Base-by-base conservation (phyloP, 2,329 filamentous ascomycete genomes). In the Curvularia verruculosa region DNA sequence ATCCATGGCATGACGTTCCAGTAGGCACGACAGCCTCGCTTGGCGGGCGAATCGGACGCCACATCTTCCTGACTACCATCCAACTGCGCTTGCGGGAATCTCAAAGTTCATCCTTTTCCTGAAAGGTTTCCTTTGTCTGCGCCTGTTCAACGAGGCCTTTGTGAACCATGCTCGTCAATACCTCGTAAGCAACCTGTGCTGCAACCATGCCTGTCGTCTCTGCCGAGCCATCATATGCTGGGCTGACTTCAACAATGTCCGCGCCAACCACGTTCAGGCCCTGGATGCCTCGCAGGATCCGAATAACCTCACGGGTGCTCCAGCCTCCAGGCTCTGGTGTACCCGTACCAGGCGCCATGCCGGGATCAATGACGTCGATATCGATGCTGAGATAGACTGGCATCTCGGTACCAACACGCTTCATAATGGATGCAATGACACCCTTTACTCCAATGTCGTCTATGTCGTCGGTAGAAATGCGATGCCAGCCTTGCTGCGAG, bases 271-370 rank as follows among this genome's bases (percentile, higher is more conserved):
- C 79, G 71, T 96, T 96, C 73, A 96, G 75, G 0, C 82, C 85
- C 79, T 96, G 92, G 40, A 96, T 84, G 0, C 91, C 92, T 29
- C 92, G 82, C 72, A 96, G 77, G 56, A 96, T 91, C 12, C 89
- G 82, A 62, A 96, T 94, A 66, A 96, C 81, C 80, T 96, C 93
- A 49, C 92, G 82, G 19, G 90, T 96, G 5, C 91, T 95, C 92
- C 92, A 96, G 36, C 92, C 92, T 55, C 93, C 92, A 0, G 92
- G 89, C 79, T 96, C 92, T 0, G 92, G 92, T 0, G 92, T 96
- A 1, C 92, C 93, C 0, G 92, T 96, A 1, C 89, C 91, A 0
- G 91, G 91, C 2, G 86, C 86, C 48, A 87, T 79, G 29, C 84
- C 88, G 0, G 90, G 90, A 73, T 94, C 90, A 45, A 94, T 80